Evolutionary conservation across 2,329 filamentous ascomycete species (phyloP).

Genomic region (Ceratocystis papillata): DNA sequence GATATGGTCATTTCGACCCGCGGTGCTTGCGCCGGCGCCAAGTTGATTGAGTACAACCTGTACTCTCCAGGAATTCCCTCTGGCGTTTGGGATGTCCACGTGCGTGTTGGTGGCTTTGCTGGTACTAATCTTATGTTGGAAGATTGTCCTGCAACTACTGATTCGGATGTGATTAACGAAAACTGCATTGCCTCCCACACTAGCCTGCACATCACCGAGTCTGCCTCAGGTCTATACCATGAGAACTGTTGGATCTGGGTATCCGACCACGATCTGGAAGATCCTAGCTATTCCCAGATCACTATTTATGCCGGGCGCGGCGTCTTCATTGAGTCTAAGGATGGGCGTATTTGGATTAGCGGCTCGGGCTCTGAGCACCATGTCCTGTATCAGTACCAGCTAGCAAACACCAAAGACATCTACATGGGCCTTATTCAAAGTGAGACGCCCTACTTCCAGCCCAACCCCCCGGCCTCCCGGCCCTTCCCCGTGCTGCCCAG

Average conservation of each 20-base stretch:
- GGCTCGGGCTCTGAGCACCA: constrained; percentile 57
- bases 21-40: constrained; percentile 55
- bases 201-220: constrained; percentile 35
- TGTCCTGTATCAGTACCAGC: constrained; percentile 58
- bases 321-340: constrained; percentile 35
- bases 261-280: constrained; percentile 47
- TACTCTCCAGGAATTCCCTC: constrained; percentile 36
- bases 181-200: constrained; percentile 37
- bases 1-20: constrained; percentile 62
- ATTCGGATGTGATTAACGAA: constrained; percentile 26
- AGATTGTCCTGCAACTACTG: constrained; percentile 50
- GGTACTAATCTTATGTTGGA: constrained; percentile 58
- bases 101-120: constrained; percentile 60
- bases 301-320: constrained; percentile 45
- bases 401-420: constrained; percentile 48
- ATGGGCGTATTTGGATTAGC: constrained; percentile 45
- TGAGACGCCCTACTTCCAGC: constrained; percentile 62
- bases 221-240: constrained; percentile 33
- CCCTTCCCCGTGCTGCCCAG: constrained; percentile 42
- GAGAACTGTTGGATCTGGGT: constrained; percentile 41
- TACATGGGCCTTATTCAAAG: constrained; percentile 57
- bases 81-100: constrained; percentile 66
- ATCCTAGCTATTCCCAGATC: constrained; percentile 38
- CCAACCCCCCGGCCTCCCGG: constrained; percentile 46
- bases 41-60: constrained; percentile 65